Evolutionary conservation across 1,284 basidiomycete species (phyloP), one percentile per base, ranked within the genome.

Genomic region (Fomitopsis pinicola): DNA sequence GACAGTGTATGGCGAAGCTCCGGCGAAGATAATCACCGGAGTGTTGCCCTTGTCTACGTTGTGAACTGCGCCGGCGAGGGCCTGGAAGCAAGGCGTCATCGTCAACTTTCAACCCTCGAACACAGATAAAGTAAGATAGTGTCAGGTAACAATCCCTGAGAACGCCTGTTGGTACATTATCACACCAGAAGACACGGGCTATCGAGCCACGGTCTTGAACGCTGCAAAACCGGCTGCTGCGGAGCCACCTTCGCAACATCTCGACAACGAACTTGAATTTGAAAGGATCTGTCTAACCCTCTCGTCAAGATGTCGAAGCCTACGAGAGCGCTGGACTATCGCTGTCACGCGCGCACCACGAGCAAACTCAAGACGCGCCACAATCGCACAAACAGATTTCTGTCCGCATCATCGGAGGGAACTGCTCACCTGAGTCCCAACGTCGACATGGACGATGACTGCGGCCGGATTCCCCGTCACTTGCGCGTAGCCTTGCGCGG

Each of bases 381-480:
- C 48, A 17, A 50, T 50, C 28, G 15, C 28, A 33, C 19, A 50
- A 50, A 33, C 17, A 9, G 15, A 1, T 3, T 14, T n/a, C 12
- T 7, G 30, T 15, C 48, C 48, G 48, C 38, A 30, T 14, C 10
- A 50, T 22, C 38, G 17, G 28, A 19, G 48, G 36, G 9, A 19
- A 48, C 22, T 14, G 61, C 70, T 59, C 46, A 83, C 87, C 79
- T 88, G 87, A 0, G 87, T 89, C 0, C 88, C 87, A 42, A 88
- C 86, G 67, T 89, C 88, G 42, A 89, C 87, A 68, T 89, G 87
- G 0, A 90, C 83, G 46, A 90, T 85, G 0, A 90, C 86, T 1
- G 84, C 85, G 0, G 88, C 88, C 0, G 86, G 86, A 59, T 77
- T 85, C 0, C 86, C 85, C 2, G 82, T 83, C 1, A 82, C 83